Evolutionary conservation across 1,139 yeast genomes (phyloP), one percentile per base, ranked within the genome.

Genomic region (Magnusiomyces suaveolens): DNA sequence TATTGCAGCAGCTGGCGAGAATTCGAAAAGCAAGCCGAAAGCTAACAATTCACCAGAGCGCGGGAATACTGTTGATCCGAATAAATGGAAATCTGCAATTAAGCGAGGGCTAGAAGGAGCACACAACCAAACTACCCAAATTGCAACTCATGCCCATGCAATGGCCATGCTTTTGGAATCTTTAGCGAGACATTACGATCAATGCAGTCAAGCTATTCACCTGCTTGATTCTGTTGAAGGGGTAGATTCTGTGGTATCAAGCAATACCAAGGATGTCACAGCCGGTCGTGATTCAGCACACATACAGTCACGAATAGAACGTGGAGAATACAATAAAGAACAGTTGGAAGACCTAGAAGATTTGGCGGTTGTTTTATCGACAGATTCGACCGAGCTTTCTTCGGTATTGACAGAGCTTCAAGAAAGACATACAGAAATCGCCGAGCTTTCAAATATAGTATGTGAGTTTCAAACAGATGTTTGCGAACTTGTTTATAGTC

Each of bases 101-200:
- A 44, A 32, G 25, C 51, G 49, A 36, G 54, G 56, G 23, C 57
- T 65, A 21, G 66, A 62, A 49, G 52, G 57, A 39, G 68, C 67
- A 1, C 63, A 65, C 52, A 61, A 62, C 18, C 55, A 63, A 21
- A 60, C 69, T 1, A 60, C 63, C 29, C 50, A 60, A 14, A 63
- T 64, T 16, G 69, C 69, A 4, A 60, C 60, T 0, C 70, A 84
- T 54, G 95, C 88, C 54, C 76, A 77, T 57, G 94, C 86, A 54
- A 75, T 88, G 68, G 94, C 87, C 0, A 75, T 78, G 8, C 72
- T 85, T 21, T 70, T 89, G 41, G 83, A 82, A 57, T 82, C 89
- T 64, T 71, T 89, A 43, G 84, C 96, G 4, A 79, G 81, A 54
- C 96, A 89, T 68, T 87, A 82, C 61, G 96, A 88, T 65, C 89